Base-by-base conservation (phyloP, 257 asterid species). In the Capsicum chinense region DNA sequence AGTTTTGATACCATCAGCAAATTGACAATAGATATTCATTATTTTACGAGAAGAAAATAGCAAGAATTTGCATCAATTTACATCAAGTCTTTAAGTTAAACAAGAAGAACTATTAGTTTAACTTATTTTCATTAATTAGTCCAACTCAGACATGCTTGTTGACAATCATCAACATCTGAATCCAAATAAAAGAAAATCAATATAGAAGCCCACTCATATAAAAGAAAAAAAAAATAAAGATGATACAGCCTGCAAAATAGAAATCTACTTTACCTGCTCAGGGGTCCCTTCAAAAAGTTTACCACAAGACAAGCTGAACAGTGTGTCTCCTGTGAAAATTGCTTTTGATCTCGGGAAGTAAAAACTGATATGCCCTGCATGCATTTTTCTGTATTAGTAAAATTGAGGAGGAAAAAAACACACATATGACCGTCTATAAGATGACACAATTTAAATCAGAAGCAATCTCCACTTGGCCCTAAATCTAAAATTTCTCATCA, bases 241-340 rank as follows among this genome's bases (percentile, higher is more conserved):
- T 78, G 50, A 26, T 78, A 54, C 81, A 8, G 48, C 21, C 48
- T 4, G 4, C 50, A 78, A 26, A 54, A 54, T 42, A 59, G 44
- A 17, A 67, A 9, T 42, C 57, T 80, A 26, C 37, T 44, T 86
- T 85, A 96, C 99, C 97, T 94, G 94, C 85, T 92, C 86, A 4
- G 98, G 95, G 84, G 97, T 94, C 90, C 98, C 99, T 88, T 96
- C 98, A 64, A 93, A 94, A 84, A 92, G 97, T 90, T 93, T 93
- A 63, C 99, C 99, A 86, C 99, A 96, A 54, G 99, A 94, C 85
- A 96, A 92, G 87, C 99, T 96, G 92, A 96, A 94, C 85, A 96
- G 87, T 74, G 99, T 94, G 90, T 96, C 98, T 81, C 98, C 98
- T 0, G 98, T 92, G 90, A 96, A 96, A 86, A 96, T 87, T 73